These are phyloP conservation scores for Discostella pseudostelligera DNA, from an alignment of 108 stramenopile species.

Conservation along the genomic window DNA sequence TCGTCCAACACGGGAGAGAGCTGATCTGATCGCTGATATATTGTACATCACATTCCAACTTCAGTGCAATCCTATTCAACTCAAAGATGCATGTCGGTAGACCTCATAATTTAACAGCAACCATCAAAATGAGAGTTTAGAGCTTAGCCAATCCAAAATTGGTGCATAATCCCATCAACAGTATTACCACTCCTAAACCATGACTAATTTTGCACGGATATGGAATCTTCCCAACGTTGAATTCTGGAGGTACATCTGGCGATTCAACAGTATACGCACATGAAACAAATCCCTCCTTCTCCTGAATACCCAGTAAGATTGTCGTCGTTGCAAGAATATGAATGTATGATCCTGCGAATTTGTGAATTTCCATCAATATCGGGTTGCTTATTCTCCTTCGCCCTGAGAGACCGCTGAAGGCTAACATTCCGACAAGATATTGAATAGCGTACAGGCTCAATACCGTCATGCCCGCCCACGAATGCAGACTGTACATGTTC, in stretches of 20 bases:
- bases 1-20: too few species aligned
- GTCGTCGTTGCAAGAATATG: slow-evolving; percentile 51
- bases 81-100: not conserved
- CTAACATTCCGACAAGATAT: slow-evolving; percentile 42
- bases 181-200: slow-evolving; percentile 44
- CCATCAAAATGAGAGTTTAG: not conserved
- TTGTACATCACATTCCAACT: too few species aligned
- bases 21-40: too few species aligned
- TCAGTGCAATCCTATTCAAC: not conserved
- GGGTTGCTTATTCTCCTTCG: slow-evolving; percentile 40
- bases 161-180: slow-evolving; percentile 45
- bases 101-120: not conserved
- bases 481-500: slow-evolving; percentile 78
- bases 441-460: slow-evolving; percentile 55
- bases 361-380: slow-evolving; percentile 48
- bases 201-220: slow-evolving; percentile 59
- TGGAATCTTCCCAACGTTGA: slow-evolving; percentile 55
- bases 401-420: slow-evolving; percentile 33
- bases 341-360: slow-evolving; percentile 52
- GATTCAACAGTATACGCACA: slow-evolving; percentile 57
- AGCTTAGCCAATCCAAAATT: slow-evolving; percentile 34
- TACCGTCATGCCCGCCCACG: slow-evolving; percentile 68
- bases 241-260: slow-evolving; percentile 48
- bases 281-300: slow-evolving; percentile 73
- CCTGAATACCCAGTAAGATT: slow-evolving; percentile 73